These are phyloP conservation scores for Teunomyces aglyptinius DNA, from an alignment of 805 yeast species.

Conservation along the genomic window DNA sequence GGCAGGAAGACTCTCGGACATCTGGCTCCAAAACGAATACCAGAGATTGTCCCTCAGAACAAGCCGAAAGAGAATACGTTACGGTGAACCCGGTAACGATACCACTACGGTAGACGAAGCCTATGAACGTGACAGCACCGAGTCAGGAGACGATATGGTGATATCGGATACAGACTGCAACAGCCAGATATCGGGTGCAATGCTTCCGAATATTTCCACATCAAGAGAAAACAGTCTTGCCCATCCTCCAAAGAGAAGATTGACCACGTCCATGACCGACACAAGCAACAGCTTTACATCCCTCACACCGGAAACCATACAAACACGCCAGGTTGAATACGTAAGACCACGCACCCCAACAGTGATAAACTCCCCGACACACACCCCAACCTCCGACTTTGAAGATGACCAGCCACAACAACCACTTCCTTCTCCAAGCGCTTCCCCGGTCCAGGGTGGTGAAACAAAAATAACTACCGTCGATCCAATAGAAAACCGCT, in stretches of 20 bases:
- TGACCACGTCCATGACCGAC: constrained; percentile 14
- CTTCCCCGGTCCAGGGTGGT: constrained; percentile 33
- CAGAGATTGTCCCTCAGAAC: constrained; percentile 21
- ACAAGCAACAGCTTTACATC: neutral
- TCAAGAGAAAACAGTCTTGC: constrained; percentile 17
- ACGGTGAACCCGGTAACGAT: constrained; percentile 4
- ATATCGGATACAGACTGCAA: constrained; percentile 33
- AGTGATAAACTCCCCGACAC: constrained; percentile 28
- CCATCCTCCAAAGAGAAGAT: constrained; percentile 41
- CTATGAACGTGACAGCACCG: constrained; percentile 14
- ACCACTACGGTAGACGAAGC: constrained; percentile 15
- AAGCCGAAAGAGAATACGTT: constrained; percentile 20
- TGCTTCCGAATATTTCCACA: constrained; percentile 8
- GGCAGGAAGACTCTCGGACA: constrained; percentile 28
- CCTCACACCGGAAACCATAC: constrained; percentile 1
- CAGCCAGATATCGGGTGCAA: constrained; percentile 18
- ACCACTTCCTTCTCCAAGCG: constrained; percentile 69
- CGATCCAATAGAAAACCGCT: constrained; percentile 18
- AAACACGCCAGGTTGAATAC: neutral
- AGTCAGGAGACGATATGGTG: constrained; percentile 34
- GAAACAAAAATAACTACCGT: constrained; percentile 21
- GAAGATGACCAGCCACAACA: constrained; percentile 40
- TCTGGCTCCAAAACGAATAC: constrained; percentile 30
- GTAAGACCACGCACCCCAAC: constrained; percentile 26
- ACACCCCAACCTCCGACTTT: constrained; percentile 35